phyloP scores from a whole-genome alignment of 2,329 filamentous ascomycete genomes.

The Diaporthe capsici region DNA sequence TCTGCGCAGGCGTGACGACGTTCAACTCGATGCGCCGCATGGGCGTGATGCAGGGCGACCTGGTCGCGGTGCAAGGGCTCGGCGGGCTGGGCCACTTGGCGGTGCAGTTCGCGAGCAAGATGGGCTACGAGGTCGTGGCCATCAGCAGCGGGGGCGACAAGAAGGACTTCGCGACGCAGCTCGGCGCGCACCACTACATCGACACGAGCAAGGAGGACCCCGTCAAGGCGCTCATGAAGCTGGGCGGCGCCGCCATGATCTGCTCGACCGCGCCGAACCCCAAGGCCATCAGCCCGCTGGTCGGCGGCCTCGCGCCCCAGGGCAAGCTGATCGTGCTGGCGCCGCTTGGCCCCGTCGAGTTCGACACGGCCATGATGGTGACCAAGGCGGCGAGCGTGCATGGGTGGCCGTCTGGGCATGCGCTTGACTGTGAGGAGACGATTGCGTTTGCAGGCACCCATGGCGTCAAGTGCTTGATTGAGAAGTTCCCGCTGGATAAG shows the following conservation, averaged over 20 bases:
- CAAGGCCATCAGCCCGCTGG: conserved; percentile 65
- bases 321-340: conserved; percentile 72
- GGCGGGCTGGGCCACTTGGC: conserved; percentile 84
- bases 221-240: conserved; percentile 61
- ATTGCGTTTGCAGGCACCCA: conserved; percentile 74
- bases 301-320: conserved; percentile 63
- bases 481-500: conserved; percentile 70
- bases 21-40: conserved; percentile 72
- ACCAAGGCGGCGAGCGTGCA: conserved; percentile 69
- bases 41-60: conserved; percentile 64
- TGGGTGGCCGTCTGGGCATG: conserved; percentile 73
- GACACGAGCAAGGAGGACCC: conserved; percentile 68
- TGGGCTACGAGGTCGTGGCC: conserved; percentile 82
- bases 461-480: conserved; percentile 73
- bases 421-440: conserved; percentile 74
- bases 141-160: conserved; percentile 75
- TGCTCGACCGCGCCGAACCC: conserved; percentile 74
- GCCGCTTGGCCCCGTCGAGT: conserved; percentile 59
- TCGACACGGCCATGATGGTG: conserved; percentile 60
- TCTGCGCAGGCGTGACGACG: conserved; percentile 76
- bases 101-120: conserved; percentile 80
- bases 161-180: conserved; percentile 73
- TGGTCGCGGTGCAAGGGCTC: conserved; percentile 76
- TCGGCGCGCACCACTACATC: conserved; percentile 74
- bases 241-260: conserved; percentile 73